A percentile compares a stretch with the other conserved stretches of the same genome.
Conservation (phyloP, 1,284 basidiomycete genomes). For the Boletellus dicymbophilus region DNA sequence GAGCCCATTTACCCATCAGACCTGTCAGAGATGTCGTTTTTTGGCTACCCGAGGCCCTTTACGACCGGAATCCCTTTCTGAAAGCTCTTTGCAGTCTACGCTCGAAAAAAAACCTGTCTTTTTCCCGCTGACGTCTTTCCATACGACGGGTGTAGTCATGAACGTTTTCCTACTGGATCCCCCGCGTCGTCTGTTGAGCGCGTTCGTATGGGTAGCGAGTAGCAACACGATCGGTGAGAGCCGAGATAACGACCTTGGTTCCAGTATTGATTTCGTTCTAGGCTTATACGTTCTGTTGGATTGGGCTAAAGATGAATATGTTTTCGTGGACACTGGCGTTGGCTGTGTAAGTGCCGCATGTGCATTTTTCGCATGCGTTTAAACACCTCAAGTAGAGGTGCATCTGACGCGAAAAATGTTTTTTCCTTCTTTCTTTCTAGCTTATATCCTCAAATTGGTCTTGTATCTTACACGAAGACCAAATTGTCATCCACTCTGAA, state of each 20-base stretch:
- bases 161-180: slow-evolving; percentile 77
- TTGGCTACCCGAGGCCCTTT: slow-evolving; percentile 4
- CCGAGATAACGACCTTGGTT: not conserved
- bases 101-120: slow-evolving; percentile 40
- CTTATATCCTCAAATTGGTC: slow-evolving; percentile 71
- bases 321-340: slow-evolving; percentile 71
- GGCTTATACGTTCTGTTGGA: slow-evolving; percentile 67
- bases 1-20: slow-evolving; percentile 5
- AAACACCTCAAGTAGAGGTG: not conserved
- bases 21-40: slow-evolving; percentile 6
- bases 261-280: slow-evolving; percentile 41
- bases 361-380: slow-evolving; percentile 6
- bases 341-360: slow-evolving; percentile 56
- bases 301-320: slow-evolving; percentile 63
- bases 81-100: slow-evolving; percentile 33
- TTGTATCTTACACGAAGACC: slow-evolving; percentile 58
- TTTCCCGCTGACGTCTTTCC: slow-evolving; percentile 57
- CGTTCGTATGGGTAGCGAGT: slow-evolving; percentile 62
- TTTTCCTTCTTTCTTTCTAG: slow-evolving; percentile 44
- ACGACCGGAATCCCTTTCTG: slow-evolving; percentile 14
- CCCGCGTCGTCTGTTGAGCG: slow-evolving; percentile 56
- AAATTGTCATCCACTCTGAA: slow-evolving; percentile 74
- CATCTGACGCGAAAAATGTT: slow-evolving; percentile 7
- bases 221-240: slow-evolving; percentile 34
- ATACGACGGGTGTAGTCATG: slow-evolving; percentile 69